A percentile compares a stretch with the other conserved stretches of the same genome.
These are phyloP conservation scores for Ceratobasidium sp. DNA, from an alignment of 1,284 basidiomycete species.

Conservation along the genomic window DNA sequence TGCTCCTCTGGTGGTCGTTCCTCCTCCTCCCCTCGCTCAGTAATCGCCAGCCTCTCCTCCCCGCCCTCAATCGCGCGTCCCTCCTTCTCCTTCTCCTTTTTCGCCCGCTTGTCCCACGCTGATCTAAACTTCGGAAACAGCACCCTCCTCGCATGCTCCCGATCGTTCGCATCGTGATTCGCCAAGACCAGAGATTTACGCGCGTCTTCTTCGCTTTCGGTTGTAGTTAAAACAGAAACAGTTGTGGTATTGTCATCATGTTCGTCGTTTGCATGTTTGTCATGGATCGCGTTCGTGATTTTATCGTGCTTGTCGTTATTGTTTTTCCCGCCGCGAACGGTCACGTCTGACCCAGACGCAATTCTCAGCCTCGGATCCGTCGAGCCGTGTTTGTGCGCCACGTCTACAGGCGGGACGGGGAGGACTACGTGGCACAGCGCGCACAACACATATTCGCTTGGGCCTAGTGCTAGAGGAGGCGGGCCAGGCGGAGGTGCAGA, in stretches of 20 bases:
- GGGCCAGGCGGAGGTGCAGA: slow-evolving; percentile 2
- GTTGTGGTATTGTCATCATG: slow-evolving; percentile 1
- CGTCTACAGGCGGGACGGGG: slow-evolving; percentile 20
- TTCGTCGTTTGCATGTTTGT: neutral
- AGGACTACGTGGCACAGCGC: slow-evolving; percentile 29
- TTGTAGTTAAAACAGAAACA: slow-evolving; percentile 32
- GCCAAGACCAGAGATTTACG: slow-evolving; percentile 29
- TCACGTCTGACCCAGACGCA: slow-evolving; percentile 15
- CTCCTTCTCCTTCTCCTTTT: neutral
- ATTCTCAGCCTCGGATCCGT: neutral
- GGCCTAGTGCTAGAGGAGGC: neutral
- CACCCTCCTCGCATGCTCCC: slow-evolving; percentile 19
- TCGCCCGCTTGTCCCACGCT: slow-evolving; percentile 8
- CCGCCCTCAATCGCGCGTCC: neutral
- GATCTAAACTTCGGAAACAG: slow-evolving; percentile 25
- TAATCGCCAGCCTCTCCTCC: too few species aligned
- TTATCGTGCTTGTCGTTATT: too few species aligned
- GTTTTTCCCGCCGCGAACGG: neutral
- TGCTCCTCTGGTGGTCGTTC: neutral
- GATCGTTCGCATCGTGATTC: slow-evolving; percentile 14
- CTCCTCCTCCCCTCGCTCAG: slow-evolving; percentile 3
- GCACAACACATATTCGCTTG: slow-evolving; percentile 34
- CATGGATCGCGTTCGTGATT: neutral
- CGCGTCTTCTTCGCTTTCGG: slow-evolving; percentile 16
- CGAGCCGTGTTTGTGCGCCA: neutral